Evolutionary conservation across 164 flowering plant species (phyloP).

Genomic region (Malania oleifera): DNA sequence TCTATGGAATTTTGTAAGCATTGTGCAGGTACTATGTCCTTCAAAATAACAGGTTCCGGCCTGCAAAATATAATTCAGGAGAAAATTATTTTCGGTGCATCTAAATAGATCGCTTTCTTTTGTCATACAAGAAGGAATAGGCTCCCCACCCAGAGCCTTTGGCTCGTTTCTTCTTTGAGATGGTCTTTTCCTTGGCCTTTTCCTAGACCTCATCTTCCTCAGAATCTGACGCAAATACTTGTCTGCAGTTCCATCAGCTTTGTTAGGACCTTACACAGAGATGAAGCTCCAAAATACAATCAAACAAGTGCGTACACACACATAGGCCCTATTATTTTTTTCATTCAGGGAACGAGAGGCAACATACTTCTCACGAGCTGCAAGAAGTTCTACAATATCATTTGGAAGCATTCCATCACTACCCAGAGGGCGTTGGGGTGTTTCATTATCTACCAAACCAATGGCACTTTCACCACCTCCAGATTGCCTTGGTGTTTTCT

Average conservation of each 20-base stretch:
- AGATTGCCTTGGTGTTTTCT: slow-evolving; percentile 39
- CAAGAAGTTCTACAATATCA: slow-evolving; percentile 62
- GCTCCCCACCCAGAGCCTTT: slow-evolving; percentile 50
- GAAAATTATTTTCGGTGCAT: neutral
- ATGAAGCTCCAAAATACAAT: neutral
- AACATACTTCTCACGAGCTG: slow-evolving; percentile 70
- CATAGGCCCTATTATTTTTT: too few relatives aligned
- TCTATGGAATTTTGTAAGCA: slow-evolving; percentile 67
- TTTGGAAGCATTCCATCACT: slow-evolving; percentile 63
- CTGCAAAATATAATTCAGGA: slow-evolving; percentile 34
- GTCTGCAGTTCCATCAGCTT: slow-evolving; percentile 32
- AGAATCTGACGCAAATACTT: slow-evolving; percentile 65
- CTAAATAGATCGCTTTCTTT: neutral
- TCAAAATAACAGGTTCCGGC: slow-evolving; percentile 51
- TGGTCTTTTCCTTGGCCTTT: slow-evolving; percentile 27
- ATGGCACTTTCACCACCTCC: slow-evolving; percentile 17
- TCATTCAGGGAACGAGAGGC: too few relatives aligned
- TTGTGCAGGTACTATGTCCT: slow-evolving; percentile 52
- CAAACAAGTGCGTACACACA: slow-evolving; percentile 1
- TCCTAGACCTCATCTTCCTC: too few relatives aligned
- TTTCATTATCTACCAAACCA: slow-evolving; percentile 35
- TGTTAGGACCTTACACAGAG: neutral
- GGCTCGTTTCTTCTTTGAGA: slow-evolving; percentile 40
- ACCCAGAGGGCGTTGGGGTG: slow-evolving; percentile 19
- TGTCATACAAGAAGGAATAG: neutral